These are phyloP conservation scores for Rutstroemia sp. DNA, from an alignment of 2,329 filamentous ascomycete species.

Conservation along the genomic window DNA sequence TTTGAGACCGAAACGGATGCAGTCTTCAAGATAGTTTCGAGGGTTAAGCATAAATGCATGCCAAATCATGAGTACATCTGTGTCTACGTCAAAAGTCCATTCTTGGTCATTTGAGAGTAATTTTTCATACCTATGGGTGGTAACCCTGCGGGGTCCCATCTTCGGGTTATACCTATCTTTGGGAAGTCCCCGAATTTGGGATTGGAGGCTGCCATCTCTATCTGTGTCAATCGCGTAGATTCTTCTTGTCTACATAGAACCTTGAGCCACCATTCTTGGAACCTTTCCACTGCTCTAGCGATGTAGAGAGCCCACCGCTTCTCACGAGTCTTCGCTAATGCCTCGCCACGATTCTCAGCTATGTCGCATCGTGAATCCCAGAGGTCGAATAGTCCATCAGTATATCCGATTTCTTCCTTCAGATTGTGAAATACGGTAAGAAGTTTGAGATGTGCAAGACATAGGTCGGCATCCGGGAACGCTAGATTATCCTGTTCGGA, in stretches of 20 bases:
- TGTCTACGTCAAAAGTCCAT: background rate
- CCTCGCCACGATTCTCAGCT: constrained; percentile 27
- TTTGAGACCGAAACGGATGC: constrained; percentile 48
- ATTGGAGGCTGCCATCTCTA: constrained; percentile 15
- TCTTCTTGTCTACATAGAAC: constrained; percentile 18
- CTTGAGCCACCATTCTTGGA: constrained; percentile 54
- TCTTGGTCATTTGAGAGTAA: background rate
- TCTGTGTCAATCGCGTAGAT: constrained; percentile 19
- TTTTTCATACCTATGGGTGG: constrained; percentile 49
- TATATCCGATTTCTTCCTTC: constrained; percentile 58
- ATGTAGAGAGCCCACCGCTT: constrained; percentile 68
- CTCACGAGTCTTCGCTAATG: constrained; percentile 50
- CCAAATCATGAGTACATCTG: constrained; percentile 73
- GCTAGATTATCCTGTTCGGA: constrained; percentile 15
- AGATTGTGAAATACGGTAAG: constrained; percentile 60
- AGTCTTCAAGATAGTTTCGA: constrained; percentile 66
- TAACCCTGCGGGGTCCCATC: constrained; percentile 29
- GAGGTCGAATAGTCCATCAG: constrained; percentile 60
- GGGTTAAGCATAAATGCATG: constrained; percentile 76
- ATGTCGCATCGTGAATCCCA: constrained; percentile 35
- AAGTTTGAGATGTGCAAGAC: constrained; percentile 67
- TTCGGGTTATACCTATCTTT: constrained; percentile 1
- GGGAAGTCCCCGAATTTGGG: constrained; percentile 8
- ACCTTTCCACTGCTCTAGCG: constrained; percentile 58
- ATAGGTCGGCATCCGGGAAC: constrained; percentile 45